These are phyloP conservation scores for Boletus rufocinnamomeus DNA, from an alignment of 768 basidiomycete genomes.

Conservation along the genomic window DNA sequence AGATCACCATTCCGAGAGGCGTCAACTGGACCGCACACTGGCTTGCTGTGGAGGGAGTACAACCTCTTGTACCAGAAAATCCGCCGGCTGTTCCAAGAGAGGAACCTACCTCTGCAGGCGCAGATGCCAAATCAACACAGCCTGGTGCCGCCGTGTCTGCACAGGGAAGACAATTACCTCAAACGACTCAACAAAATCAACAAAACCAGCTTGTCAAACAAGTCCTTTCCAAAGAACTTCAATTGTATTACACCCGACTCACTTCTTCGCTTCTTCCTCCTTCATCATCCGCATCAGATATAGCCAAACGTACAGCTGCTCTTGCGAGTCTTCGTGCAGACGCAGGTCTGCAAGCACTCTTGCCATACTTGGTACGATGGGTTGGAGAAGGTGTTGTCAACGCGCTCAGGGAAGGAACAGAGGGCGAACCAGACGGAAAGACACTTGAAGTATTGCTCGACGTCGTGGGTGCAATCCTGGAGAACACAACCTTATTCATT, in stretches of 20 bases:
- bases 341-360: constrained; percentile 85
- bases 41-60: constrained; percentile 97
- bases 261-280: constrained; percentile 75
- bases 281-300: constrained; percentile 44
- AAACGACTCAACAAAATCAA: constrained; percentile 49
- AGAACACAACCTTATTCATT: constrained; percentile 86
- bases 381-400: constrained; percentile 83
- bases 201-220: constrained; percentile 85
- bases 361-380: constrained; percentile 96
- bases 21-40: constrained; percentile 94
- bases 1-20: constrained; percentile 77
- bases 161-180: constrained; percentile 30
- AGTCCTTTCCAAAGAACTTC: constrained; percentile 89
- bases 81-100: constrained; percentile 79
- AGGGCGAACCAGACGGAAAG: constrained; percentile 65
- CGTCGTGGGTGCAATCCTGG: constrained; percentile 80
- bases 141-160: constrained; percentile 24
- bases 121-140: constrained; percentile 32
- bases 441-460: constrained; percentile 82
- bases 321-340: constrained; percentile 87
- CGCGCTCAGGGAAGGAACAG: constrained; percentile 49
- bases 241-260: constrained; percentile 91
- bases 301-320: constrained; percentile 81
- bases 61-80: constrained; percentile 95
- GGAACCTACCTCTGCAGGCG: constrained; percentile 34